Base-by-base conservation (phyloP, 2,329 filamentous ascomycete genomes). In the Annulohypoxylon truncatum region DNA sequence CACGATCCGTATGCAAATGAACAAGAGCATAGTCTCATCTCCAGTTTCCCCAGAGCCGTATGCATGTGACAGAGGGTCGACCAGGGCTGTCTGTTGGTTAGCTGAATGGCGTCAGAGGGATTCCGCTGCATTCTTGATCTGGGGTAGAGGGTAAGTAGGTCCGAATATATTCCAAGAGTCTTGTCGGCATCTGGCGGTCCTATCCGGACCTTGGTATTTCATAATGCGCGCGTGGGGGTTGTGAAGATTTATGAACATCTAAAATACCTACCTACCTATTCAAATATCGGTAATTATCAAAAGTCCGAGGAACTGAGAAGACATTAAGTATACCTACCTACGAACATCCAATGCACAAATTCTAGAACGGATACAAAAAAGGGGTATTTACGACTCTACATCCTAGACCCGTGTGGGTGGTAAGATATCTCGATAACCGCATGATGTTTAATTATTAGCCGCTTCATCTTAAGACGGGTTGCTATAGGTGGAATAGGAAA, bases 71-170 rank as follows among this genome's bases (percentile, higher is more conserved):
- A 15, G 13, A 15, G 18, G 18, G 4, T 10, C 53, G 13, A 22
- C 44, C 12, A n/a, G 46, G 40, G 26, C 31, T 4, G 18, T 18
- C 5, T 22, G 52, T 42, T 31, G 2, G 24, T 22, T 29, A 44
- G 13, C 35, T 22, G 35, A 44, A 44, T 44, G 40, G 35, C 52
- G 24, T 40, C 35, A 54, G 9, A 20, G 26, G n/a, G 35, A 12
- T 15, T 54, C 31, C 52, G 2, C 57, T 54, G 22, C 47, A 31
- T 29, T 48, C 38, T 20, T 28, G 54, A 38, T 51, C 55, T 55
- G 62, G 58, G 38, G 46, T 66, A 60, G 13, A 33, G n/a, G n/a
- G n/a, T 29, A 20, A 56, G 33, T 59, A 66, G 64, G 64, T 62
- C 64, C 64, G 64, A 66, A 66, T 60, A n/a, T 20, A 47, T 47